Conservation (phyloP, 2,329 filamentous ascomycete genomes). For the Hypoxylon sp. region DNA sequence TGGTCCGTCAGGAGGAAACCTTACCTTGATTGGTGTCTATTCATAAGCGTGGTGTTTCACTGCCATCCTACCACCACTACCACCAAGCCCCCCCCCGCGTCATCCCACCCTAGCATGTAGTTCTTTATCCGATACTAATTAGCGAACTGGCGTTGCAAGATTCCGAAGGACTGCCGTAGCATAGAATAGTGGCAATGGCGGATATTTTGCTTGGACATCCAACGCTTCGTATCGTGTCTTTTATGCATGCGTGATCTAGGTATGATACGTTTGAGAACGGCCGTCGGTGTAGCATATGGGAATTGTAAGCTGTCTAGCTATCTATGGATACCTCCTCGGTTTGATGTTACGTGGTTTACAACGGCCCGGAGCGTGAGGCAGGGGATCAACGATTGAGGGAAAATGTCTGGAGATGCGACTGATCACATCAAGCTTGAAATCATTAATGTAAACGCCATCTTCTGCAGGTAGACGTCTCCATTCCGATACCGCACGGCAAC, state of each 20-base stretch:
- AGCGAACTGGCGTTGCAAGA: neutral
- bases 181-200: no score
- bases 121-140: slow-evolving; percentile 10
- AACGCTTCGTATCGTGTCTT: no score
- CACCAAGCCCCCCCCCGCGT: slow-evolving; percentile 2
- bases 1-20: neutral
- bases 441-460: neutral
- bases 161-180: no score
- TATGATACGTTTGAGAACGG: no score
- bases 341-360: slow-evolving; percentile 7
- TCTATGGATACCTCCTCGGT: neutral
- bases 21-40: slow-evolving; percentile 13
- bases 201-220: no score
- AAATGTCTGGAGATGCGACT: slow-evolving; percentile 16
- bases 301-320: neutral
- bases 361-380: no score
- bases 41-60: slow-evolving; percentile 12
- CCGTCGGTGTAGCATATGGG: no score
- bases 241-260: no score
- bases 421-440: slow-evolving; percentile 16
- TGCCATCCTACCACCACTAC: no score
- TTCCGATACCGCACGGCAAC: slow-evolving; percentile 35
- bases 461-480: slow-evolving; percentile 26
- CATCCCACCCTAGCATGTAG: slow-evolving; percentile 9
- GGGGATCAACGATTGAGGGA: no score